phyloP scores from a whole-genome alignment of 768 basidiomycete species.

The Fibroporia radiculosa region DNA sequence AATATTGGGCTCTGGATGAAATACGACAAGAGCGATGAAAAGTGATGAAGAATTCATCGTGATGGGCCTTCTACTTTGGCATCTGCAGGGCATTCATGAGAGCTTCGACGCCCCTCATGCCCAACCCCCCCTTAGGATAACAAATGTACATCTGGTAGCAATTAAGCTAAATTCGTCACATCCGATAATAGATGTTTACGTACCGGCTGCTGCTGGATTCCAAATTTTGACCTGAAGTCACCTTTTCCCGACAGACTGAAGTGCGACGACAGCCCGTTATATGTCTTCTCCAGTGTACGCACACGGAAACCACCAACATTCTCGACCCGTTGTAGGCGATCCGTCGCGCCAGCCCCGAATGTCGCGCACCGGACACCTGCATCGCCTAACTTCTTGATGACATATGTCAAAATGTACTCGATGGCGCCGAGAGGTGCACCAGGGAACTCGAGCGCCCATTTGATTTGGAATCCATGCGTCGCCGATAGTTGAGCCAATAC shows the following conservation, averaged over 20 bases:
- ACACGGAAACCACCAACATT: conserved; percentile 27
- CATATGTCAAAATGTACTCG: conserved; percentile 30
- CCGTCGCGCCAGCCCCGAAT: conserved; percentile 33
- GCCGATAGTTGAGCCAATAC: conserved; percentile 34
- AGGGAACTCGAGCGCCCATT: conserved; percentile 39
- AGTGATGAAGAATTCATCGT: neutral
- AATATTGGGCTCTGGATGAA: neutral
- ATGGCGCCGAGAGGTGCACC: conserved; percentile 32
- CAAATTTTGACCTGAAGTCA: conserved; percentile 32
- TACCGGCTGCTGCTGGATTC: conserved; percentile 25
- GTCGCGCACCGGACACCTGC: conserved; percentile 29
- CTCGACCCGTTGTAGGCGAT: conserved; percentile 22
- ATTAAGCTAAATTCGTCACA: neutral
- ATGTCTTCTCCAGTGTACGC: conserved; percentile 31
- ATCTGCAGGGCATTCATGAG: conserved; percentile 26
- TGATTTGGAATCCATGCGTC: conserved; percentile 35
- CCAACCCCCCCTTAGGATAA: conserved; percentile 26
- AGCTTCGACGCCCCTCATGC: conserved; percentile 26
- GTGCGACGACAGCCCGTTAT: conserved; percentile 27
- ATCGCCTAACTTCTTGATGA: conserved; percentile 30
- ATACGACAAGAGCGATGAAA: neutral
- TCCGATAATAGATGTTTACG: conserved; percentile 3
- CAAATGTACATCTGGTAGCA: conserved; percentile 23
- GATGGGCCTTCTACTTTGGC: conserved; percentile 14
- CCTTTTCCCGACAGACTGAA: conserved; percentile 30